Evolutionary conservation across 371 early-diverging fungal genomes (phyloP), one percentile per base, ranked within the genome.

Genomic region (Dichotomocladium elegans): DNA sequence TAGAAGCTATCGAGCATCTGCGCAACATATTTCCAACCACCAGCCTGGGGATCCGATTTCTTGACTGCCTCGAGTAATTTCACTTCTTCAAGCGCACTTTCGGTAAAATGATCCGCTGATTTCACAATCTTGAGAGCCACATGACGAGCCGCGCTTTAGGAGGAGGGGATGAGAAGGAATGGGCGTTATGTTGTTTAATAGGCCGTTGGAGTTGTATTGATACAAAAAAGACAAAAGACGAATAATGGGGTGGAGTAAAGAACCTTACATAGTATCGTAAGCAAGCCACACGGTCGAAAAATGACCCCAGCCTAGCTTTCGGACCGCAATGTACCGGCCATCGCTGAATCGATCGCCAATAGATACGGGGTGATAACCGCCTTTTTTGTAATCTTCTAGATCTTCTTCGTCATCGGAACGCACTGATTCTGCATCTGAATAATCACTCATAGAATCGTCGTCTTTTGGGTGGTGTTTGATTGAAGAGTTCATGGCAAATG

Each of bases 261-360:
- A 21, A 41, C 52, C 82, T 63, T 80, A 87, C 87, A 76, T 65
- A 37, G 67, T 70, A 64, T 97, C 96, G 41, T 81, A 71, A 26
- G 90, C 89, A 48, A 98, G 80, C 97, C 97, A 97, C 15, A 98
- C 98, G 0, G 97, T 97, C 2, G 95, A 94, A 57, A 97, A 98
- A 63, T 98, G 98, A 11, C 98, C 98, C 97, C 97, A 98, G 21
- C 98, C 98, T 33, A 98, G 82, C 67, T 98, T 98, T 40, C 95
- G 81, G 26, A 95, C 64, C 5, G 94, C 79, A 29, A 75, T 69
- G 75, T 97, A 98, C 17, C 92, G 77, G 7, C 81, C 80, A 17
- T 90, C 79, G 53, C 88, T 82, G 57, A 90, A 93, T n/a, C 57
- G 63, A 68, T 96, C 95, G 7, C 92, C 94, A 26, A 94, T 74